Percentiles rank a stretch among this genome's conserved stretches.
phyloP scores from a whole-genome alignment of 148 eudicot species.

The Persicaria tinctoria region DNA sequence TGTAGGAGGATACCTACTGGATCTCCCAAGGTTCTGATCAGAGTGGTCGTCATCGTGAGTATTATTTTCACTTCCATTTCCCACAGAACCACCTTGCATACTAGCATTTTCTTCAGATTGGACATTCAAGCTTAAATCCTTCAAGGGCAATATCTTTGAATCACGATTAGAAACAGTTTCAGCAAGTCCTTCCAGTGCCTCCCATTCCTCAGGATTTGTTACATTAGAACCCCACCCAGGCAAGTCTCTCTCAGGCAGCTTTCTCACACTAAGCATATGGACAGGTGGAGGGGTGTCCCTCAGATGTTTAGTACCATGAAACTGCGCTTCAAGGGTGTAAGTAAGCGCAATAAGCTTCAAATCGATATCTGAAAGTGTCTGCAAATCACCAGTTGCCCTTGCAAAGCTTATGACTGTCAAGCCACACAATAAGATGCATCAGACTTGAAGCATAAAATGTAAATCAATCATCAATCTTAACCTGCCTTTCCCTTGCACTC shows the following conservation, averaged over 20 bases:
- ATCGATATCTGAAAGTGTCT: conserved; percentile 94
- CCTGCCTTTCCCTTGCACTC: too few relatives aligned
- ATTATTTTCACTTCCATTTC: conserved; percentile 31
- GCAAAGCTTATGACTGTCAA: conserved; percentile 74
- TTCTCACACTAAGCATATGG: conserved; percentile 63
- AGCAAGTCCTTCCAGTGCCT: conserved; percentile 53
- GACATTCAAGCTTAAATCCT: conserved; percentile 55
- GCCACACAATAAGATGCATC: conserved; percentile 2
- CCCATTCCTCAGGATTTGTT: conserved; percentile 90
- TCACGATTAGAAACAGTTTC: conserved; percentile 29
- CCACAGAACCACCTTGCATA: conserved; percentile 38
- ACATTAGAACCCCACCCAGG: conserved; percentile 98
- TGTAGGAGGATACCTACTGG: conserved; percentile 36
- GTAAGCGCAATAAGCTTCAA: conserved; percentile 93
- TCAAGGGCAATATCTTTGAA: conserved; percentile 73
- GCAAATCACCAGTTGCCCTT: conserved; percentile 92
- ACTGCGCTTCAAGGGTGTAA: conserved; percentile 78
- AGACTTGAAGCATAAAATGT: background rate
- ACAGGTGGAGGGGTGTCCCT: conserved; percentile 82
- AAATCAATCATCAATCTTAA: background rate
- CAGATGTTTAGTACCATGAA: conserved; percentile 76
- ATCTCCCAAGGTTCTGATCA: conserved; percentile 29
- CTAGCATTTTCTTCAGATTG: conserved; percentile 27
- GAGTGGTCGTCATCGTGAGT: conserved; percentile 29
- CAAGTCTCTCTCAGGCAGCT: conserved; percentile 85